phyloP scores from a whole-genome alignment of 352 stramenopile genomes.

The Phytophthora sp. region DNA sequence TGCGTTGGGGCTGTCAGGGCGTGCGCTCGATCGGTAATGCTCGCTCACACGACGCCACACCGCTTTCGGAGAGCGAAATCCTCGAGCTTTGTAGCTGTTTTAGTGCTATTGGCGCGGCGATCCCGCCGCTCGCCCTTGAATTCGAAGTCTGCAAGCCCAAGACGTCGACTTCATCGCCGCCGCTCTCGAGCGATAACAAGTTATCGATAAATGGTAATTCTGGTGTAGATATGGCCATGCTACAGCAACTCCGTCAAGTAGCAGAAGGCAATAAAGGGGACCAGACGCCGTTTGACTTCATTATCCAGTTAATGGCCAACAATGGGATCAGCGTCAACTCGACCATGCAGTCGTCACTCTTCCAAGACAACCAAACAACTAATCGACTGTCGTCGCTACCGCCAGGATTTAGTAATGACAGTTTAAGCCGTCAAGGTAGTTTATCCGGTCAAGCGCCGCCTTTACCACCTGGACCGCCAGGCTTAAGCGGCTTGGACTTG shows the following conservation, averaged over 20 bases:
- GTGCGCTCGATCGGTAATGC: slow-evolving; percentile 38
- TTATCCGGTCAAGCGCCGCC: slow-evolving; percentile 23
- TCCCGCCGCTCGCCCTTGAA: slow-evolving; percentile 33
- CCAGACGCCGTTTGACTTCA: slow-evolving; percentile 35
- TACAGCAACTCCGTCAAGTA: slow-evolving; percentile 33
- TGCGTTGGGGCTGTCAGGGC: slow-evolving; percentile 37
- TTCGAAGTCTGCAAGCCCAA: slow-evolving; percentile 34
- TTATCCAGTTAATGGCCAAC: slow-evolving; percentile 39
- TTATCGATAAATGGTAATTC: slow-evolving; percentile 29
- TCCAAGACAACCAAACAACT: slow-evolving; percentile 25
- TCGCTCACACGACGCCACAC: slow-evolving; percentile 28
- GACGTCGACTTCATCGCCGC: not conserved
- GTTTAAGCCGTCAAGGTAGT: slow-evolving; percentile 9
- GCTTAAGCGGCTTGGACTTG: slow-evolving; percentile 32
- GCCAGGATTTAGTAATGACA: slow-evolving; percentile 28
- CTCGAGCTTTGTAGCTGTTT: slow-evolving; percentile 39
- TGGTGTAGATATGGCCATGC: slow-evolving; percentile 25
- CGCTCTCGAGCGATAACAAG: slow-evolving; percentile 16
- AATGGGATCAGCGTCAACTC: slow-evolving; percentile 34
- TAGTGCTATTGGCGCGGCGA: slow-evolving; percentile 37
- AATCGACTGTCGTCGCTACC: slow-evolving; percentile 23
- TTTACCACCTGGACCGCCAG: slow-evolving; percentile 16
- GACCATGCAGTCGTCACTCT: slow-evolving; percentile 11
- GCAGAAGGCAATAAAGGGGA: slow-evolving; percentile 11
- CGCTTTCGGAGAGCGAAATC: slow-evolving; percentile 37